Percentiles rank a stretch among this genome's conserved stretches.
phyloP scores from a whole-genome alignment of 805 yeast species.

The Tetrapisispora phaffii region DNA sequence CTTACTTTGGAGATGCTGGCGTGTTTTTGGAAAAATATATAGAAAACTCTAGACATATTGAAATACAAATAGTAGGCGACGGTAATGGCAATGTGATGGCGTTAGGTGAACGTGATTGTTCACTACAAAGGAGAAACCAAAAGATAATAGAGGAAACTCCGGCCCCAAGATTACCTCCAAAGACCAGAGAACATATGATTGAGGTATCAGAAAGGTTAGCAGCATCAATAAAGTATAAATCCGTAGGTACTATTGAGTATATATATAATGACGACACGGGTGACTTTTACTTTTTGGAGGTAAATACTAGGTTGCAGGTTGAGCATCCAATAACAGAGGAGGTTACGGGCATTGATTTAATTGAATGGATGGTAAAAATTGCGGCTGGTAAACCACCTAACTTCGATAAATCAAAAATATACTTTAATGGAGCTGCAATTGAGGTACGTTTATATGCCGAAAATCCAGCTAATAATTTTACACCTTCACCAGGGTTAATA shows the following conservation, averaged over 20 bases:
- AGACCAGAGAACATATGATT: conserved; percentile 66
- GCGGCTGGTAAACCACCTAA: conserved; percentile 88
- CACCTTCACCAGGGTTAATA: conserved; percentile 93
- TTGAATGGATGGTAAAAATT: conserved; percentile 91
- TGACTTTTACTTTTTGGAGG: conserved; percentile 90
- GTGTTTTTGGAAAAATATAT: conserved; percentile 92
- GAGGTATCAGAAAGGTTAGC: conserved; percentile 79
- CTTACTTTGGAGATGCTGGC: conserved; percentile 92
- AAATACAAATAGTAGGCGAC: conserved; percentile 93
- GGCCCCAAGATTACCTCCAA: conserved; percentile 83
- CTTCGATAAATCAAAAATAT: conserved; percentile 45
- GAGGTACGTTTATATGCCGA: conserved; percentile 96
- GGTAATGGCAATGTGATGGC: conserved; percentile 91
- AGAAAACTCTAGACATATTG: conserved; percentile 92
- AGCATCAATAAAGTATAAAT: conserved; percentile 74
- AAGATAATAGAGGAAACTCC: conserved; percentile 96
- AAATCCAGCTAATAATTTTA: conserved; percentile 88
- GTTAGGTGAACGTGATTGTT: conserved; percentile 94
- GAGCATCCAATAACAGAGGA: conserved; percentile 96
- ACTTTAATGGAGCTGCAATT: conserved; percentile 80
- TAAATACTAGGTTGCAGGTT: conserved; percentile 92
- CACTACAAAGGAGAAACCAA: conserved; percentile 94
- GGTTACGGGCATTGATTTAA: conserved; percentile 90
- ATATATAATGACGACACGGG: conserved; percentile 81
- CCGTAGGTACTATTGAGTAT: conserved; percentile 97